phyloP scores from a whole-genome alignment of 2,329 filamentous ascomycete genomes.

The Ascochyta pisi region DNA sequence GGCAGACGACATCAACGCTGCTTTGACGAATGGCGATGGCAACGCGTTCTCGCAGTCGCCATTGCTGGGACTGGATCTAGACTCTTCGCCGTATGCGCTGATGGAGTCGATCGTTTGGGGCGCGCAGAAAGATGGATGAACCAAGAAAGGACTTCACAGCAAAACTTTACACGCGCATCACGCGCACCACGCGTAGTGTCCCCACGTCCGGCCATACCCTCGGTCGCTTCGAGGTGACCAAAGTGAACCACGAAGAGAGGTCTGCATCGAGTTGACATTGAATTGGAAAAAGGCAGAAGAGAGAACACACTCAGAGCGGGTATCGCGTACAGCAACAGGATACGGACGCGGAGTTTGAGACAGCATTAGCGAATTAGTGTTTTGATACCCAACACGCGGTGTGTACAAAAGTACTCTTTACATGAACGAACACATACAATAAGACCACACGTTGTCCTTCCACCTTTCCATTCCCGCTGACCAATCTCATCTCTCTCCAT shows the following conservation, averaged over 20 bases:
- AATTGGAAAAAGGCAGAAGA: not conserved
- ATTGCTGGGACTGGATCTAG: conserved; percentile 48
- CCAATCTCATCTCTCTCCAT: no score
- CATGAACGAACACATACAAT: not conserved
- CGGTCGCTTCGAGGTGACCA: not conserved
- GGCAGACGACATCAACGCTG: conserved; percentile 48
- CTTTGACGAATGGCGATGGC: conserved; percentile 41
- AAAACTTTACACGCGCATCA: not conserved
- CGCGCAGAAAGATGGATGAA: conserved; percentile 41
- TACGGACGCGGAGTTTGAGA: not conserved
- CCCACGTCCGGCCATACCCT: not conserved
- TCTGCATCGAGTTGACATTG: not conserved
- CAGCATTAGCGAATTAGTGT: not conserved
- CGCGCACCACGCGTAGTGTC: not conserved
- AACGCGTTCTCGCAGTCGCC: conserved; percentile 44
- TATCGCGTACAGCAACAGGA: not conserved
- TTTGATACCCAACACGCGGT: not conserved
- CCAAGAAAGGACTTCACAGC: not conserved
- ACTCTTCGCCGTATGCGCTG: conserved; percentile 56
- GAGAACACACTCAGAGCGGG: not conserved
- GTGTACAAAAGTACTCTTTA: not conserved
- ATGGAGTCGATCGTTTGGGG: conserved; percentile 59
- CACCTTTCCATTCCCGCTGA: no score
- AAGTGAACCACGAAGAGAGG: not conserved
- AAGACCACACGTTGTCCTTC: not conserved